Evolutionary conservation across 2,329 filamentous ascomycete species (phyloP).

Genomic region (Claviceps fusiformis): DNA sequence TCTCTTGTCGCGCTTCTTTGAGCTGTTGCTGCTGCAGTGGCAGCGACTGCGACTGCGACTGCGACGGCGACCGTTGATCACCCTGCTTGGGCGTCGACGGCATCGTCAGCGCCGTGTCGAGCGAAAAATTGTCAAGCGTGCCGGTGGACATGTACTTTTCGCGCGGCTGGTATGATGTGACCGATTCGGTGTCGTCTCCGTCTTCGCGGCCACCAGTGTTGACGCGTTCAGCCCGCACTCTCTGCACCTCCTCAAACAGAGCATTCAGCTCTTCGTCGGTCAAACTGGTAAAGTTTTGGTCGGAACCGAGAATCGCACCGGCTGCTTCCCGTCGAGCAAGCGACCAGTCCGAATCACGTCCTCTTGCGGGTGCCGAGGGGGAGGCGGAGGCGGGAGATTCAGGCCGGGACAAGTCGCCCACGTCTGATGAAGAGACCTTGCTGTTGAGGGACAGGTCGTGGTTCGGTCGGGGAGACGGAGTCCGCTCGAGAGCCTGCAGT

Average conservation of each 20-base stretch:
- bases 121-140: conserved; percentile 87
- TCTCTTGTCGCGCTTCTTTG: conserved; percentile 62
- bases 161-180: conserved; percentile 71
- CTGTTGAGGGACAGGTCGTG: conserved; percentile 81
- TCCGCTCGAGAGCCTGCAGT: conserved; percentile 42
- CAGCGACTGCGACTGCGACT: not conserved
- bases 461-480: conserved; percentile 34
- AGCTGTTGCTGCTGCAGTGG: conserved; percentile 22
- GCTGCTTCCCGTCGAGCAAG: conserved; percentile 90
- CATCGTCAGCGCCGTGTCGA: conserved; percentile 89
- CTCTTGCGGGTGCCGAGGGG: conserved; percentile 52
- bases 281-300: conserved; percentile 80
- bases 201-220: conserved; percentile 54
- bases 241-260: conserved; percentile 86
- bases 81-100: conserved; percentile 76
- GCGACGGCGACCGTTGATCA: conserved; percentile 32
- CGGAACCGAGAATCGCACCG: conserved; percentile 72
- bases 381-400: conserved; percentile 67
- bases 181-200: conserved; percentile 82
- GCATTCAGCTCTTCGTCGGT: conserved; percentile 91
- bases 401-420: conserved; percentile 63
- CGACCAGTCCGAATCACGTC: conserved; percentile 85
- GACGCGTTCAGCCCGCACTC: conserved; percentile 65
- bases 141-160: conserved; percentile 95
- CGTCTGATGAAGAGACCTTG: conserved; percentile 53